A percentile compares a stretch with the other conserved stretches of the same genome.
These are phyloP conservation scores for Blastocystis sp. DNA, from an alignment of 352 stramenopile species.

Conservation along the genomic window DNA sequence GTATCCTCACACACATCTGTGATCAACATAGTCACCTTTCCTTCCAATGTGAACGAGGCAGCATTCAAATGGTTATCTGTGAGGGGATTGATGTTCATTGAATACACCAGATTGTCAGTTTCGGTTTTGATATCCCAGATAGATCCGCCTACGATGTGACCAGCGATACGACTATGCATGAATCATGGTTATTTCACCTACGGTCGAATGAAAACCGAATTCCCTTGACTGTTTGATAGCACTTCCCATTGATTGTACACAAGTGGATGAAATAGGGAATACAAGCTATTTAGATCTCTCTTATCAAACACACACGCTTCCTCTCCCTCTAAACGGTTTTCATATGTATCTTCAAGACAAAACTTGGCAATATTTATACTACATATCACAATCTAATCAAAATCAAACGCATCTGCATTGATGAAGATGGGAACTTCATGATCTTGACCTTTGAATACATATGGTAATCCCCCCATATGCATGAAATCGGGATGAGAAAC, in stretches of 20 bases:
- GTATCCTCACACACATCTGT: conserved; percentile 48
- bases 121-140: conserved; percentile 62
- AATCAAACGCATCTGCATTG: conserved; percentile 21
- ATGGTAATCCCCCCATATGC: conserved; percentile 64
- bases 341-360: conserved; percentile 43
- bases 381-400: not conserved
- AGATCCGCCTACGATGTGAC: conserved; percentile 51
- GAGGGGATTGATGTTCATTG: conserved; percentile 59
- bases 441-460: conserved; percentile 30
- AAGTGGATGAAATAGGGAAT: conserved; percentile 64
- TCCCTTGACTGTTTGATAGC: conserved; percentile 25
- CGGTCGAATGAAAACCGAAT: conserved; percentile 45
- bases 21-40: conserved; percentile 33
- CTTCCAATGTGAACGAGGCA: not conserved
- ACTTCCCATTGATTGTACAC: conserved; percentile 66
- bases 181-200: not conserved
- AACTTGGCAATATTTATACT: conserved; percentile 27
- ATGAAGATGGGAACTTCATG: conserved; percentile 55
- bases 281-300: conserved; percentile 66
- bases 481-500: conserved; percentile 67
- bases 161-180: conserved; percentile 28
- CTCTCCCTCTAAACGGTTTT: conserved; percentile 42
- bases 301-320: conserved; percentile 64
- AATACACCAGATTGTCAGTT: conserved; percentile 60
- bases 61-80: conserved; percentile 41